Conservation (phyloP, 495 filamentous ascomycete species). For the Penicillium pancosmium region DNA sequence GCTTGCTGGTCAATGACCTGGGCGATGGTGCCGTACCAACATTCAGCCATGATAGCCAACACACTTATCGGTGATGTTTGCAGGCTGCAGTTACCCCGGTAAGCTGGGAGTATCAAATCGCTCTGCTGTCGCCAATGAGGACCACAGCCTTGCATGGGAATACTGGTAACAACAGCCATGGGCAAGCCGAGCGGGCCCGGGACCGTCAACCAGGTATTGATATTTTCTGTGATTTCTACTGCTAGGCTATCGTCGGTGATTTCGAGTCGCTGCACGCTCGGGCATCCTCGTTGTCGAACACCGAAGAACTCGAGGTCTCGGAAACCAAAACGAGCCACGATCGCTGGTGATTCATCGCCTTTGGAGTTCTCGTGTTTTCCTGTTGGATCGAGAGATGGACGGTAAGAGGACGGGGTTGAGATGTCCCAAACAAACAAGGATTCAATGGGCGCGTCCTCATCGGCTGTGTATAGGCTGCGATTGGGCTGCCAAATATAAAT, state of each 20-base stretch:
- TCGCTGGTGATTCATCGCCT: constrained; percentile 45
- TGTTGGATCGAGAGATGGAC: constrained; percentile 57
- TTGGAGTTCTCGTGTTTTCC: constrained; percentile 38
- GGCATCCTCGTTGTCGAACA: constrained; percentile 59
- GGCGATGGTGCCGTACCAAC: constrained; percentile 50
- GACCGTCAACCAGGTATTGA: constrained; percentile 48
- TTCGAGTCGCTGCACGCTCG: constrained; percentile 54
- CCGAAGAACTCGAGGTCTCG: constrained; percentile 58
- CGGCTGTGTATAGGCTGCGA: constrained; percentile 56
- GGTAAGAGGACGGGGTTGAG: constrained; percentile 54
- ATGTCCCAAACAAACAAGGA: constrained; percentile 71
- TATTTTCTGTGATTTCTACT: constrained; percentile 53
- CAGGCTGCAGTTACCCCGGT: constrained; percentile 37
- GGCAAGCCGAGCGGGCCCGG: constrained; percentile 16
- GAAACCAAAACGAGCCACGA: constrained; percentile 59
- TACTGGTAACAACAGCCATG: constrained; percentile 52
- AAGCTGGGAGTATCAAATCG: constrained; percentile 46
- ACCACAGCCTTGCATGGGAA: constrained; percentile 56
- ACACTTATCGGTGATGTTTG: constrained; percentile 28
- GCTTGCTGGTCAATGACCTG: constrained; percentile 56
- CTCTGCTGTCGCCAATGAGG: constrained; percentile 54
- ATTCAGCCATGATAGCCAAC: constrained; percentile 22
- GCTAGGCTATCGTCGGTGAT: constrained; percentile 50
- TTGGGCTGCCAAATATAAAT: constrained; percentile 70
- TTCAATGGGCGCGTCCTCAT: constrained; percentile 63